phyloP scores from a whole-genome alignment of 805 yeast species.

The Ogataea philodendri region DNA sequence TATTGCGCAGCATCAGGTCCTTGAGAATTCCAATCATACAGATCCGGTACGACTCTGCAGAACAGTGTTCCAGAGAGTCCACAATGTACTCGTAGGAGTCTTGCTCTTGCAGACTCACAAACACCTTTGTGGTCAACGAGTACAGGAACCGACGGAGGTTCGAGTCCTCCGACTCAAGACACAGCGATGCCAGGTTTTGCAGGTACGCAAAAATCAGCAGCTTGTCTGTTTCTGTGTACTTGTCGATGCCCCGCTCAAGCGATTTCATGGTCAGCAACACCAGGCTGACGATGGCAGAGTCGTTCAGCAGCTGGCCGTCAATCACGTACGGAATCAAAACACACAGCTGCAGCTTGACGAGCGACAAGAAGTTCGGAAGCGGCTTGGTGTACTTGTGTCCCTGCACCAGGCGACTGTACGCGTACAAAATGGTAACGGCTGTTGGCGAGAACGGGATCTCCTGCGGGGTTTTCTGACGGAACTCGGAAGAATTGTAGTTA shows the following conservation, averaged over 20 bases:
- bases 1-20: constrained; percentile 50
- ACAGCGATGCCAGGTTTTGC: constrained; percentile 26
- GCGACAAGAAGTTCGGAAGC: constrained; percentile 22
- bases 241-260: constrained; percentile 12
- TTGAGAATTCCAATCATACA: constrained; percentile 66
- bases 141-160: constrained; percentile 38
- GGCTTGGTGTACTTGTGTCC: constrained; percentile 9
- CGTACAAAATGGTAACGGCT: constrained; percentile 34
- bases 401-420: constrained; percentile 26
- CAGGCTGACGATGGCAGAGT: constrained; percentile 18
- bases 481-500: constrained; percentile 38
- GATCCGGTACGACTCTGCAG: constrained; percentile 59
- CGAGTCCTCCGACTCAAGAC: constrained; percentile 19
- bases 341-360: constrained; percentile 43
- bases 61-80: constrained; percentile 61
- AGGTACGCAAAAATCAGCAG: constrained; percentile 23
- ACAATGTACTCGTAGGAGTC: constrained; percentile 56
- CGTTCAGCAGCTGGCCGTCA: constrained; percentile 20
- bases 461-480: constrained; percentile 20
- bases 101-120: constrained; percentile 57
- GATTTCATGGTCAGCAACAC: constrained; percentile 22
- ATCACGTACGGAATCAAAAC: constrained; percentile 40
- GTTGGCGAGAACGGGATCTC: constrained; percentile 26
- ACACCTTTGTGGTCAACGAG: constrained; percentile 61
- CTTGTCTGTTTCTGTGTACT: constrained; percentile 2